Base-by-base conservation (phyloP, 768 basidiomycete genomes). In the Rhodotorula taiwanensis region DNA sequence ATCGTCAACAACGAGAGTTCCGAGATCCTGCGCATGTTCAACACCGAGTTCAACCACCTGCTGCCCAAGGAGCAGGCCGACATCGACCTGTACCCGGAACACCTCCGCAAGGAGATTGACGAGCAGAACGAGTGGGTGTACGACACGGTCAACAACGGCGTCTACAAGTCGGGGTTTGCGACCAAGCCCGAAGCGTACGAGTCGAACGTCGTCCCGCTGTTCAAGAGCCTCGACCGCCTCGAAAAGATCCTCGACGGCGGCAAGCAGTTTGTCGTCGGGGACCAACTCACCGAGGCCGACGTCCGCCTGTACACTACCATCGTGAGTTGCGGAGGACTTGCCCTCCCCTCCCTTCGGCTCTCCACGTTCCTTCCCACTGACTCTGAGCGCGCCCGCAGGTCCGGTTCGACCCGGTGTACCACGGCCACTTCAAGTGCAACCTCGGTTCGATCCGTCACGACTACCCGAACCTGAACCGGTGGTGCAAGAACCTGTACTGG, bases 1-100 rank as follows among this genome's bases (percentile, higher is more conserved):
- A 87, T 97, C 69, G 95, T 99, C 61, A 97, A 91, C 79, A 98
- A 97, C 75, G 94, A 99, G 74, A 77, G 75, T 28, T 52, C 55
- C 4, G 94, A 98, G 77, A 92, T 98, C 74, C 90, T 98, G 72
- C 85, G 94, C 60, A 87, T 94, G 13, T 82, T 98, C 78, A 97
- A 99, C 77, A 80, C 60, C 36, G 71, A 58, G 79, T 85, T 95
- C 74, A 79, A 84, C 27, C 70, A 86, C 25, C 61, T 95, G 11
- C 80, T 87, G 6, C 75, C 79, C 2, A 85, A 87, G 8, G 83
- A 84, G 64, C 75, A 78, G 25, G 70, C 87, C 51, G 57, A 68
- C 33, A 52, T 79, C 56, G 85, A 93, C 72, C 79, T 87, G 51
- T 97, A 95, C 75, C 95, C 94, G 1, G 78, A 83, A 64, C 77